phyloP scores from a whole-genome alignment of 805 yeast genomes.

The Brettanomyces custersianus region DNA sequence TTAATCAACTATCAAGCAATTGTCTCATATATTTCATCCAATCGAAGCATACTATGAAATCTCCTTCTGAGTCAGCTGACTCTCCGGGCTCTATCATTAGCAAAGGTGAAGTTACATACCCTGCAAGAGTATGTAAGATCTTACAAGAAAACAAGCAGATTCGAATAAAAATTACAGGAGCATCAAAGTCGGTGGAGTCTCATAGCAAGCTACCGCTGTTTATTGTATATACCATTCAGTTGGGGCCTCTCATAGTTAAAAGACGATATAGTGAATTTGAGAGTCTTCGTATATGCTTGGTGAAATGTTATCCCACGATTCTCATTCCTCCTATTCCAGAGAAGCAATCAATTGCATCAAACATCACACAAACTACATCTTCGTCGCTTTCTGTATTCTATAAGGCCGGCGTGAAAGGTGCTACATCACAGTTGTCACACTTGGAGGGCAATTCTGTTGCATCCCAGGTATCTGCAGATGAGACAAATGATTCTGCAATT shows the following conservation, averaged over 20 bases:
- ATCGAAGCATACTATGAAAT: too few relatives aligned
- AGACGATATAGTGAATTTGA: slow-evolving; percentile 92
- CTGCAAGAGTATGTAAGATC: slow-evolving; percentile 19
- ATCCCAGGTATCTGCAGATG: background rate
- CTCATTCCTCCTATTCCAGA: slow-evolving; percentile 93
- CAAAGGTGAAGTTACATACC: slow-evolving; percentile 13
- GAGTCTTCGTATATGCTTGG: slow-evolving; percentile 60
- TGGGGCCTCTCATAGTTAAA: slow-evolving; percentile 54
- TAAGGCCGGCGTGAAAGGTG: slow-evolving; percentile 3
- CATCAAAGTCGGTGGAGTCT: slow-evolving; percentile 80
- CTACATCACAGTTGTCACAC: slow-evolving; percentile 1
- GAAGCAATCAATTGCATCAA: slow-evolving; percentile 51
- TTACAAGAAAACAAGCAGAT: slow-evolving; percentile 11
- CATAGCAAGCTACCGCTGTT: slow-evolving; percentile 37
- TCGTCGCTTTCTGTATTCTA: slow-evolving; percentile 17
- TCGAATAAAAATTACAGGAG: slow-evolving; percentile 49
- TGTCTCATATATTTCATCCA: too few relatives aligned
- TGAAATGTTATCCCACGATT: slow-evolving; percentile 67
- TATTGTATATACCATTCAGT: slow-evolving; percentile 72
- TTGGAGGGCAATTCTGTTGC: background rate
- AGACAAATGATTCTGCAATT: background rate
- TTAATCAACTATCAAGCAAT: too few relatives aligned
- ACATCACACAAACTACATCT: slow-evolving; percentile 22
- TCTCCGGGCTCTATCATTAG: slow-evolving; percentile 14
- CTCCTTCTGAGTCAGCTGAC: too few relatives aligned